Evolutionary conservation across 768 basidiomycete genomes (phyloP), one percentile per base, ranked within the genome.

Genomic region (Phlebiopsis gigantea): DNA sequence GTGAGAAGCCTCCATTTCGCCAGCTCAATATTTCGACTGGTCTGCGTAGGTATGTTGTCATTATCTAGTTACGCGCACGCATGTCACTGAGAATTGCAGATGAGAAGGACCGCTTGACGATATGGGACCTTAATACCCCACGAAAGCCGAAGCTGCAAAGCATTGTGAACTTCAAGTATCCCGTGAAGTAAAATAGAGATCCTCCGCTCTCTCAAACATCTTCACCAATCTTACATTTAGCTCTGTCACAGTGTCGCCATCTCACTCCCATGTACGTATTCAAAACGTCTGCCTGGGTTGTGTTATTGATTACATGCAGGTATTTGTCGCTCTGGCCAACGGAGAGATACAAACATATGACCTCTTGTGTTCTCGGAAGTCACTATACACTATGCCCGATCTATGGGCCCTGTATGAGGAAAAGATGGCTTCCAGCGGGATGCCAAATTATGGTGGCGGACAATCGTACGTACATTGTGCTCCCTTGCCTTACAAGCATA

Each of bases 271-370:
- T 73, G 87, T 90, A 63, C 48, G 79, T 73, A 44, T n/a, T 42
- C 44, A 4, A 61, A 12, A 45, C 15, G 56, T 58, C 59, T 65
- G n/a, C 50, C 47, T 48, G 28, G 30, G 24, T 6, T 41, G 7
- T 47, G 19, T 10, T 17, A 9, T 12, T 9, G 34, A 9, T 31
- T 31, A n/a, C 45, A 28, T 26, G 8, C 17, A 81, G 75, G 70
- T 74, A 15, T 81, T 82, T 66, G 59, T 83, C 41, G 79, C 76
- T 14, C 65, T 80, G 17, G 71, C 78, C 55, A 76, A 77, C 52
- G 83, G 83, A 28, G 83, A 85, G 48, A 77, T 92, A 59, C 79
- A 80, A 61, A 85, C 87, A 2, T 93, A 85, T 65, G 92, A 94
- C 66, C 63, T 93, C n/a, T 72, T 80, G 12, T 85, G 88, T 57